Percentiles rank a stretch among this genome's conserved stretches.
These are phyloP conservation scores for Volvariella surrecta DNA, from an alignment of 1,284 basidiomycete species.

Conservation along the genomic window DNA sequence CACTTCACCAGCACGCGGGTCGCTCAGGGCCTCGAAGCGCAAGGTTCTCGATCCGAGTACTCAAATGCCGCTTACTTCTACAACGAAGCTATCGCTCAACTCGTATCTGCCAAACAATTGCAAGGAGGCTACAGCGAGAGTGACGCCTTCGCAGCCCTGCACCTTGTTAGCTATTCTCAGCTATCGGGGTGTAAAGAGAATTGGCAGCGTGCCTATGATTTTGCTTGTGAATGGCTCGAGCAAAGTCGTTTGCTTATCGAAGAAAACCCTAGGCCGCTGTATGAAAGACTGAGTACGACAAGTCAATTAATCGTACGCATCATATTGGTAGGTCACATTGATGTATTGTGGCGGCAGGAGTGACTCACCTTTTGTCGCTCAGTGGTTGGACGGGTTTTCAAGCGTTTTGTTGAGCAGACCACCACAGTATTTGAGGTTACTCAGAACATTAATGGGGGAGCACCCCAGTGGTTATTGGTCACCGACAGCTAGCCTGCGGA, in stretches of 20 bases:
- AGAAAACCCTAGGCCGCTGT: constrained; percentile 51
- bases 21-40: constrained; percentile 47
- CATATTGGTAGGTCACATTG: constrained; percentile 57
- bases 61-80: constrained; percentile 59
- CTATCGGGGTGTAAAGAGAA: constrained; percentile 53
- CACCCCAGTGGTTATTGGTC: constrained; percentile 18
- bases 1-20: constrained; percentile 57
- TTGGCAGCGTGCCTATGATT: constrained; percentile 57
- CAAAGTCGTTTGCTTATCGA: constrained; percentile 51
- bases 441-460: constrained; percentile 46
- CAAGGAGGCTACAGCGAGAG: constrained; percentile 47
- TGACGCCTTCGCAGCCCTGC: constrained; percentile 67
- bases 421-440: constrained; percentile 58
- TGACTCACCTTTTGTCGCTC: constrained; percentile 9
- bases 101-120: constrained; percentile 38
- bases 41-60: constrained; percentile 43
- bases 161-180: constrained; percentile 62
- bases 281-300: constrained; percentile 42
- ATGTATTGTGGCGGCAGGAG: constrained; percentile 5
- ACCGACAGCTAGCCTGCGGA: constrained; percentile 23
- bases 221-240: constrained; percentile 65
- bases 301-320: constrained; percentile 56
- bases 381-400: constrained; percentile 74
- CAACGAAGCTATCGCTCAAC: constrained; percentile 51
- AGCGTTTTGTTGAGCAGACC: constrained; percentile 51